Evolutionary conservation across 306 rosid species (phyloP), one percentile per base, ranked within the genome.

Genomic region (Canavalia gladiata): DNA sequence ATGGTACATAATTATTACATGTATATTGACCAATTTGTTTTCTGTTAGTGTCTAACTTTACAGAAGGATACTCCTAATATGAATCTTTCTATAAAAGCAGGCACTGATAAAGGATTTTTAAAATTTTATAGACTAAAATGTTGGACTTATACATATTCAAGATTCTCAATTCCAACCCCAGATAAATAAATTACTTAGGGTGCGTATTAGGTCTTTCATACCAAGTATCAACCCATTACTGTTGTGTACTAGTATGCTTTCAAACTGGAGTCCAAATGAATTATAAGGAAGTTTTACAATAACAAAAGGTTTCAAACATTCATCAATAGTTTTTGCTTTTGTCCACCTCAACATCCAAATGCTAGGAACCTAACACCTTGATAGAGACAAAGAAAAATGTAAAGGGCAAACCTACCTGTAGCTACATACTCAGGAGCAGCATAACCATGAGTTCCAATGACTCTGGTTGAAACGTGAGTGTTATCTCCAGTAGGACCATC

Each of bases 381-480:
- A 43, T 43, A 34, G 69, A 41, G 79, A 52, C 52, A 55, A n/a
- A 51, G 58, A 57, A 47, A 72, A 56, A 68, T 42, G 47, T 68
- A 45, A 66, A 77, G 58, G 58, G 74, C 47, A 74, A 63, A 82
- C 78, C 54, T 70, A 95, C 99, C 99, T 84, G 99, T 93, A 37
- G 97, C 97, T 62, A 93, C 91, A 77, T 95, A 95, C 81, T 95
- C 99, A 8, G 99, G 99, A 13, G 99, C 99, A 49, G 99, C 99
- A 59, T 95, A 95, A 73, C 99, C 99, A 75, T 86, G 91, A 39
- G 99, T 93, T 85, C 97, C 97, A 51, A 95, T 86, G 37, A 95
- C 81, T 88, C 97, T 75, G 74, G 99, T 95, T 7, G 99, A 95
- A 55, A 95, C 99, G 51, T 95, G 99, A 84, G 99, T 93, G 67